Evolutionary conservation across 805 yeast species (phyloP), one percentile per base, ranked within the genome.

Genomic region (Ogataea glucozyma): DNA sequence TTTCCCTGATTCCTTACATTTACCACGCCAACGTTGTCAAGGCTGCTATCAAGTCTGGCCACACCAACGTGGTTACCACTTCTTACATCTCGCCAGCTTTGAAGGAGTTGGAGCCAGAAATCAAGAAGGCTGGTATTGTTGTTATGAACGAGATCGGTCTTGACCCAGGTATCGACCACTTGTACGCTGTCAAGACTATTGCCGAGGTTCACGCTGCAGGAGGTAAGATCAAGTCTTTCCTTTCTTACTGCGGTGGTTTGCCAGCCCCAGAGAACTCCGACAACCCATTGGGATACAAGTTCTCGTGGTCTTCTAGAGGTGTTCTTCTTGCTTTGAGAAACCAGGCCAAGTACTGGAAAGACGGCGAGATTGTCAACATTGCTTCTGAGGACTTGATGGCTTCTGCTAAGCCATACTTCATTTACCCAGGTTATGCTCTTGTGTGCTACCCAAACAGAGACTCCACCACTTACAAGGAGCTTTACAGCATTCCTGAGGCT

Each of bases 231-330:
- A 87, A 79, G 64, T 85, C 96, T 6, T 93, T 93, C 81, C 72
- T 89, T 58, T 88, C 97, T 6, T 93, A 88, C 84, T 93, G 99
- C 73, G 99, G 99, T 72, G 99, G 99, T 60, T 78, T 93, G 61
- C 98, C 98, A 53, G 93, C 99, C 23, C 97, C 99, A 51, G 99
- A 91, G 72, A 80, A 84, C 69, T 91, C 98, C 22, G 96, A 89
- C 72, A 93, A 93, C 73, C 99, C 99, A 45, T 76, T 93, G 65
- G 99, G 99, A 57, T 93, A 93, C 81, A 93, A 93, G 76, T 93
- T 93, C 72, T 90, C 98, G 31, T 93, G 99, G 99, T 88, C 97
- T 23, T 90, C 98, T 26, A 83, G 99, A 71, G 99, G 99, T 71
- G 98, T 93, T 31, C 72, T 93, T 62, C 78, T 93, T 60, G 99